Evolutionary conservation across 1,284 basidiomycete species (phyloP).

Genomic region (Cutaneotrichosporon mucoides): DNA sequence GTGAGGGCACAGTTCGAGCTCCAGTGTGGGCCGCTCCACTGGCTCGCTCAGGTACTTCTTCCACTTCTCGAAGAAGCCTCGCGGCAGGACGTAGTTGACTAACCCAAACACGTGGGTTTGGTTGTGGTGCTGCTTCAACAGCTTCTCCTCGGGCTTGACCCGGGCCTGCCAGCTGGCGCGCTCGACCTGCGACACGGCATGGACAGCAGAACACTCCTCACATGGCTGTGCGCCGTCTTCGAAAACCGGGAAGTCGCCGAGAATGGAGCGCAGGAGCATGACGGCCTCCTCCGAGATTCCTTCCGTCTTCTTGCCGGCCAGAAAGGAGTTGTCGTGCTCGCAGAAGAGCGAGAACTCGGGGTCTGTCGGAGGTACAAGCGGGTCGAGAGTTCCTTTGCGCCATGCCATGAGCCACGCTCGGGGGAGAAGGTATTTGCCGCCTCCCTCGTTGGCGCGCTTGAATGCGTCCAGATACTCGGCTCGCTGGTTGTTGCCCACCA

Average conservation of each 20-base stretch:
- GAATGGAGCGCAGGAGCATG: conserved; percentile 23
- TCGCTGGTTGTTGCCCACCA: too few relatives aligned
- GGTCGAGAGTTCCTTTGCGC: conserved; percentile 15
- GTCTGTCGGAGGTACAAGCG: conserved; percentile 16
- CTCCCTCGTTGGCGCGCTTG: conserved; percentile 15
- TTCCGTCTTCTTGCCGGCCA: not conserved
- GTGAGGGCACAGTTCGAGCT: conserved; percentile 34
- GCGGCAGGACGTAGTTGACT: conserved; percentile 29
- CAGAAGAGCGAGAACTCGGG: conserved; percentile 28
- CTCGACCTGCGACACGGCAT: not conserved
- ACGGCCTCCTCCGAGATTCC: conserved; percentile 11
- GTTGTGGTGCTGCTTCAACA: conserved; percentile 8
- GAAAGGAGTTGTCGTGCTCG: conserved; percentile 26
- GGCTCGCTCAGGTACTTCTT: conserved; percentile 12
- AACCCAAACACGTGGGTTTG: conserved; percentile 12
- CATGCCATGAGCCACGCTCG: conserved; percentile 30
- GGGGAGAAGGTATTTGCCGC: conserved; percentile 24
- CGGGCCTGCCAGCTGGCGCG: not conserved
- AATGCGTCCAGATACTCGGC: too few relatives aligned
- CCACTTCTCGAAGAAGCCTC: conserved; percentile 24
- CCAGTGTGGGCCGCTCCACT: conserved; percentile 9
- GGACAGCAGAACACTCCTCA: conserved; percentile 11
- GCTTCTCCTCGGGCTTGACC: conserved; percentile 10
- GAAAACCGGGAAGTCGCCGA: conserved; percentile 29
- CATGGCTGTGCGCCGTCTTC: conserved; percentile 14